Evolutionary conservation across 129 eudicot species (phyloP).

Genomic region (Lactuca sativa): DNA sequence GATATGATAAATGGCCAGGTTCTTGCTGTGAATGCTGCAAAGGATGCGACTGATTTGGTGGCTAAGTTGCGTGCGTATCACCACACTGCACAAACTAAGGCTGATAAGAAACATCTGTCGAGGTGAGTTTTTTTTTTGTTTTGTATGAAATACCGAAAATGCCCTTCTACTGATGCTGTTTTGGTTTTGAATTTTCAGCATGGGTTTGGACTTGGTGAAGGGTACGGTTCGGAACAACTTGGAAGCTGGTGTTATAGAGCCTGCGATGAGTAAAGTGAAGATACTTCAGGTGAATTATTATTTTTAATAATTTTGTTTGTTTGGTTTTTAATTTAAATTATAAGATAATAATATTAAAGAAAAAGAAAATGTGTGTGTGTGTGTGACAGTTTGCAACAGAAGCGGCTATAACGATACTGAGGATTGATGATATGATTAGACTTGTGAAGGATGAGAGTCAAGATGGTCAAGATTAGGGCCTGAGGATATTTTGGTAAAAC

Average conservation of each 20-base stretch:
- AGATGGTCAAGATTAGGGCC: conserved; percentile 50
- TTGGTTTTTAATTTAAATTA: no score
- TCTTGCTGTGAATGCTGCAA: conserved; percentile 94
- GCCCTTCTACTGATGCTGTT: neutral
- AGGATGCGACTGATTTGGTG: conserved; percentile 92
- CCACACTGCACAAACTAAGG: conserved; percentile 94
- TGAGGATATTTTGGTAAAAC: neutral
- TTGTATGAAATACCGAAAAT: neutral
- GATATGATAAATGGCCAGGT: conserved; percentile 41
- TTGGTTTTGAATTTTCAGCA: conserved; percentile 42
- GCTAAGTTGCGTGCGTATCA: conserved; percentile 89
- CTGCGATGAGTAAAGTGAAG: conserved; percentile 99
- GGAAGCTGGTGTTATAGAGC: conserved; percentile 97
- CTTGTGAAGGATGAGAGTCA: conserved; percentile 85
- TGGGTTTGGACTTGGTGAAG: conserved; percentile 86
- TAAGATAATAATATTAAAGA: neutral
- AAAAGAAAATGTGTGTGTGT: neutral
- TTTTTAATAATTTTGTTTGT: neutral
- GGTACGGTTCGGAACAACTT: conserved; percentile 85
- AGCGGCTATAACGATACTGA: conserved; percentile 93
- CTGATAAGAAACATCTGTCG: conserved; percentile 90
- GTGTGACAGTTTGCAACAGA: conserved; percentile 86
- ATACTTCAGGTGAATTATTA: conserved; percentile 64
- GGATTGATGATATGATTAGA: conserved; percentile 94
- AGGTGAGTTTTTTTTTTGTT: conserved; percentile 42